Base-by-base conservation (phyloP, 2,329 filamentous ascomycete species). In the Drechslerella stenobrocha region DNA sequence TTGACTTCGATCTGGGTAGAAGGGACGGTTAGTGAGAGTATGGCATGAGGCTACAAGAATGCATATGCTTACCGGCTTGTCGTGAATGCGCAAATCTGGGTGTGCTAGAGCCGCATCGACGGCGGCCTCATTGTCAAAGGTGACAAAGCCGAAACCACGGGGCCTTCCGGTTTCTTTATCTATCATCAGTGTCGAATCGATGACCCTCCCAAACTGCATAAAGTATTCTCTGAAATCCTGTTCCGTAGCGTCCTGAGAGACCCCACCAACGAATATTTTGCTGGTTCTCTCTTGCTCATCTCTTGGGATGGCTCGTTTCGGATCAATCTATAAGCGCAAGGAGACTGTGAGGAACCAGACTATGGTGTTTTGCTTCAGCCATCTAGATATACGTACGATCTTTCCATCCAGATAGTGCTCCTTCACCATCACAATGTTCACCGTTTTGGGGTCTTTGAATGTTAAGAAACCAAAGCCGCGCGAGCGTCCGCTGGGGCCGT, bases 361-460 rank as follows among this genome's bases (percentile, higher is more conserved):
- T 18, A 26, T 40, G 7, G 26, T 30, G 11, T 30, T 5, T 5
- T 11, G 11, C 5, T 34, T 28, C 42, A 15, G 30, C 72, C 60
- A 52, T 71, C 64, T 64, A 58, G 53, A 61, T 35, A 42, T 40
- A 79, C 89, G 80, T 83, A 97, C 93, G 77, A 98, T 96, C 78
- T 98, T 98, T 70, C 93, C 93, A 76, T 98, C 93, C 20, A 98
- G 83, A 73, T 92, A 95, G 77, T 98, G 93, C 76, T 98, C 93
- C 79, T 98, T 98, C 70, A 98, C 93, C 93, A 98, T 98, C 71
- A 98, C 93, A 72, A 90, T 95, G 76, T 98, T 98, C 72, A 98
- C 93, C 2, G 90, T 96, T 79, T 96, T 96, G 47, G 93, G 88
- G 75, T 98, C 93, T 76, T 89, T 95, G 81, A 98, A 98, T 0